Evolutionary conservation across 805 yeast genomes (phyloP).

Genomic region (Kazachstania psychrophila): DNA sequence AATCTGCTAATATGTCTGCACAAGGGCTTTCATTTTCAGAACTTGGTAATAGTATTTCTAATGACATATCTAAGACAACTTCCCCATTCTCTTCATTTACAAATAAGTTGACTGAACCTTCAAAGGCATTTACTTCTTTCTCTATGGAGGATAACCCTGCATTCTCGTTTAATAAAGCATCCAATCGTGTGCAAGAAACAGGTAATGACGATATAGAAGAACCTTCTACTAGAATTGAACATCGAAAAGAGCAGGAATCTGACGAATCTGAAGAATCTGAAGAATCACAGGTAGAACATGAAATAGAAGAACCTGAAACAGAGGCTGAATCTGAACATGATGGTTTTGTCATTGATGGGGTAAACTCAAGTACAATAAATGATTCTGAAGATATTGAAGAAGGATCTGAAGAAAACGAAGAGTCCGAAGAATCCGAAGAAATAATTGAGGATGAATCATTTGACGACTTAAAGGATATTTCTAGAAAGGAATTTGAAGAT

Average conservation of each 20-base stretch:
- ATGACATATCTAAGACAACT: not conserved
- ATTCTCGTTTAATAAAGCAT: not conserved
- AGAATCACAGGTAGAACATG: not conserved
- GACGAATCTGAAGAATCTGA: not conserved
- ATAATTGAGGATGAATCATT: constrained; percentile 11
- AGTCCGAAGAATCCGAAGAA: not conserved
- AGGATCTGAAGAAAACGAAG: not conserved
- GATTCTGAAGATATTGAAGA: not conserved
- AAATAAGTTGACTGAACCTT: constrained; percentile 11
- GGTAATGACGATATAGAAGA: not conserved
- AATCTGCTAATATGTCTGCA: constrained; percentile 18
- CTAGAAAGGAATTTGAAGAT: constrained; percentile 13
- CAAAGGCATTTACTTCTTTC: constrained; percentile 4
- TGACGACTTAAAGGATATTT: constrained; percentile 17
- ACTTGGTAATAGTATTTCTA: not conserved
- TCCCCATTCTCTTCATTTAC: constrained; percentile 25
- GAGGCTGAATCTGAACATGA: not conserved
- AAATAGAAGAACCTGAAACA: not conserved
- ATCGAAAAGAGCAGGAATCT: not conserved
- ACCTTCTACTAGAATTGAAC: not conserved
- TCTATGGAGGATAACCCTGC: constrained; percentile 1
- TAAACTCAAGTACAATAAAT: not conserved
- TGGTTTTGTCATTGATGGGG: not conserved
- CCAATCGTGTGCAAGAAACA: not conserved
- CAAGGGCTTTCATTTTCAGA: constrained; percentile 4